Percentiles rank a stretch among this genome's conserved stretches.
Conservation (phyloP, 1,139 yeast genomes). For the Saccharomyces hybrid region DNA sequence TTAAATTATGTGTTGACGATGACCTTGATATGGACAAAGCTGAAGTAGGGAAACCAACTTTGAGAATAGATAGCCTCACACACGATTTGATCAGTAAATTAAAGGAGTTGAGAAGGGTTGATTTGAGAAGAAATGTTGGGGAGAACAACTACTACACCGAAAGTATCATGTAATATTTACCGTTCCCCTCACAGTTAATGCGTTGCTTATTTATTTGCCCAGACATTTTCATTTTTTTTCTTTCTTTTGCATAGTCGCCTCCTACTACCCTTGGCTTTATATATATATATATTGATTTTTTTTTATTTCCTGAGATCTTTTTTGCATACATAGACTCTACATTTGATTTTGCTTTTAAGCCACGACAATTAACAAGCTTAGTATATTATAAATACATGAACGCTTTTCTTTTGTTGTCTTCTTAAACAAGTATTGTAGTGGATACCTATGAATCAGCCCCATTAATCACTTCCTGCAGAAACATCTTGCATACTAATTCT, state of each 20-base stretch:
- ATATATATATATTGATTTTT: too few species aligned
- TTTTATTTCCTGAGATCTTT: background rate
- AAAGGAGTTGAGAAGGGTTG: conserved; percentile 18
- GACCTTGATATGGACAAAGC: conserved; percentile 5
- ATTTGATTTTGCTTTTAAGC: background rate
- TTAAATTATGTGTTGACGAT: conserved; percentile 13
- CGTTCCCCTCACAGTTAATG: too few species aligned
- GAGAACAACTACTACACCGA: conserved; percentile 19
- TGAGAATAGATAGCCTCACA: conserved; percentile 3
- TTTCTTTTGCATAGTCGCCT: too few species aligned
- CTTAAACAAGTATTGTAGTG: too few species aligned
- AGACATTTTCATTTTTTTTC: too few species aligned
- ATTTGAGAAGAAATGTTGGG: conserved; percentile 27
- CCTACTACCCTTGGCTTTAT: too few species aligned
- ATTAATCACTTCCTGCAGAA: conserved; percentile 4
- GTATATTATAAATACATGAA: background rate
- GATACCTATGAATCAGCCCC: background rate
- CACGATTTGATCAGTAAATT: conserved; percentile 1
- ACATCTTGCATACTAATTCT: conserved; percentile 7
- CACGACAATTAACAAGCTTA: background rate
- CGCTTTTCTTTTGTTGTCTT: too few species aligned
- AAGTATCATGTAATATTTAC: background rate
- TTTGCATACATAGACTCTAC: background rate
- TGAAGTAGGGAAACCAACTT: conserved; percentile 2
- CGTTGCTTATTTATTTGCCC: too few species aligned